Evolutionary conservation across 1,284 basidiomycete genomes (phyloP), one percentile per base, ranked within the genome.

Genomic region (Austroboletus niveus): DNA sequence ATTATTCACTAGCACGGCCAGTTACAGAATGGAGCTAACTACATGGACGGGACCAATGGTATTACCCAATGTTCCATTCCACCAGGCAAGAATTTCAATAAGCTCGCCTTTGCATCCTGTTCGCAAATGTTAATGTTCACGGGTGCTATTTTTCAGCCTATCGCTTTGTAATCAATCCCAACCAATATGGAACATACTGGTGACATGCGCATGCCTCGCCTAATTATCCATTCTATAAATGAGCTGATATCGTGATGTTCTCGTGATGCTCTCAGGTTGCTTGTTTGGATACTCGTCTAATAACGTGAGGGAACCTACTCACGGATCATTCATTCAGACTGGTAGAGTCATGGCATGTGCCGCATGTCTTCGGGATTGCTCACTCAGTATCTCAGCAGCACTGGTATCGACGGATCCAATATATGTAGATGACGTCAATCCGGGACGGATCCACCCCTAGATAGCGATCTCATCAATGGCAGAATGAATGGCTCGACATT

Each of bases 1-100:
- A 49, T 56, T 10, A 70, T 66, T 48, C 65, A 67, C 39, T 67
- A 65, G 69, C 65, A 67, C 10, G 69, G 65, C 34, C 68, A 69
- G 22, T 32, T 65, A 32, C 69, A 70, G 54, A 67, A 67, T 40
- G 67, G 67, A 17, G 70, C 69, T 8, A 67, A 69, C 42, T 69
- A 69, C 42, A 70, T 70, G 69, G 65, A 67, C 31, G 65, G 65
- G 11, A 69, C 65, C 5, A 70, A 31, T 22, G 65, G 68, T 14
- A 50, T 66, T 14, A 66, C 65, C 17, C 65, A 69, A 41, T 69
- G 65, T 49, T 64, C 65, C 42, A 66, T 66, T 40, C 64, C 65
- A 34, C 65, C 65, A 17, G 65, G 68, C 40, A 65, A 54, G 65
- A 70, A 70, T 47, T 66, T 68, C 34, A 66, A 68, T 66, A 43